Conservation (phyloP, 768 basidiomycete species). For the Tylopilus felleus region DNA sequence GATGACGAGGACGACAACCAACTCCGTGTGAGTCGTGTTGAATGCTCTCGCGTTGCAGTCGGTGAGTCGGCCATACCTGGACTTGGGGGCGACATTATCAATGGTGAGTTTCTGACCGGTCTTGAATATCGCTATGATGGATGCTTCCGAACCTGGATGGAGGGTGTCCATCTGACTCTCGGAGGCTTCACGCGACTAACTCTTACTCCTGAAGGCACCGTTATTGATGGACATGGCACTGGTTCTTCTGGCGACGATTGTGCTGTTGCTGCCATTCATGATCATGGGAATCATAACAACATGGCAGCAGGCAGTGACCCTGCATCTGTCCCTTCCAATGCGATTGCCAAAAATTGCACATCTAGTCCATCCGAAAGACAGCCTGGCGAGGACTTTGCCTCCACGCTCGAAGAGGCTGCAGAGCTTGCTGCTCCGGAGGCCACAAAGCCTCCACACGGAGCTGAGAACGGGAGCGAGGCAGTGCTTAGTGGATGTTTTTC, state of each 20-base stretch:
- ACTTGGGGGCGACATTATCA: conserved; percentile 33
- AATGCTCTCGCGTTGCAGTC: conserved; percentile 37
- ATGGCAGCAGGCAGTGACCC: conserved; percentile 24
- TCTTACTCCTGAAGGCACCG: conserved; percentile 39
- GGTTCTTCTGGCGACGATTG: conserved; percentile 31
- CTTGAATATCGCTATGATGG: conserved; percentile 39
- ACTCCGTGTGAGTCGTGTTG: conserved; percentile 41
- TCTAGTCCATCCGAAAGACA: conserved; percentile 18
- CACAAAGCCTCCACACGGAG: conserved; percentile 16
- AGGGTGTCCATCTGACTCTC: conserved; percentile 39
- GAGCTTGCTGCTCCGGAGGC: conserved; percentile 17
- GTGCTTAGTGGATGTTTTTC: conserved; percentile 18
- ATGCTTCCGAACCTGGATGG: conserved; percentile 39
- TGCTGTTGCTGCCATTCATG: conserved; percentile 14
- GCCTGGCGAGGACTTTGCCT: conserved; percentile 19
- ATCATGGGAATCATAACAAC: conserved; percentile 14
- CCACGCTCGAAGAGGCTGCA: conserved; percentile 19
- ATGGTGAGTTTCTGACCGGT: conserved; percentile 52
- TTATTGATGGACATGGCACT: conserved; percentile 36
- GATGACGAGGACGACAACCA: conserved; percentile 45
- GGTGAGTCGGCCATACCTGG: conserved; percentile 32
- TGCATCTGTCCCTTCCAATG: conserved; percentile 25
- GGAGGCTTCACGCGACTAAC: conserved; percentile 59
- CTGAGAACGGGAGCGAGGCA: conserved; percentile 21
- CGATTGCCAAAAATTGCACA: conserved; percentile 10